Evolutionary conservation across 768 basidiomycete genomes (phyloP), one percentile per base, ranked within the genome.

Genomic region (Mycena amicta): DNA sequence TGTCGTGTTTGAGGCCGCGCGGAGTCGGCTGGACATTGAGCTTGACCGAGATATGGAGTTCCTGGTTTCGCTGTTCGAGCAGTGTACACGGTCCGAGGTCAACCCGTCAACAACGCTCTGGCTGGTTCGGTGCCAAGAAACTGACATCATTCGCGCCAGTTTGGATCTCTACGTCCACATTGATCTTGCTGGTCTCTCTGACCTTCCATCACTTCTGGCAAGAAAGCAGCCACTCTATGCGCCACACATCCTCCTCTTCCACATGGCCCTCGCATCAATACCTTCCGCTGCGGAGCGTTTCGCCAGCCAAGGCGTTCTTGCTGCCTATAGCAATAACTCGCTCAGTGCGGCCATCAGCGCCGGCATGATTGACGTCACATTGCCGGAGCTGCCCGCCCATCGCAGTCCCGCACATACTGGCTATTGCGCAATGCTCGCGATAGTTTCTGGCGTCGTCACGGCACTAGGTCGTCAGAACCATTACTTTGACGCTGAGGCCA

Each of bases 371-470:
- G 85, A 89, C 25, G 83, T 86, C 23, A 71, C 78, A 1, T 71
- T 90, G 12, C 81, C 88, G 1, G 89, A 92, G 66, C 72, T 90
- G 4, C 88, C 90, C 2, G 84, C 83, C 12, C 87, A 91, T 52
- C 84, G 89, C 16, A 91, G 87, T 72, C 88, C 91, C 6, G 87
- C 87, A 0, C 95, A 97, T 69, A 73, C 79, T 22, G 82, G 86
- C 2, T 97, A 95, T 75, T 95, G 92, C 66, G 80, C 84, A 3
- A 93, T 96, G 89, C 76, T 96, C 18, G 79, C 88, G 3, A 84
- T 95, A 49, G 80, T 94, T 28, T 82, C 94, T 3, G 85, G 85
- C 8, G 85, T 95, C 40, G 78, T 92, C 23, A 76, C 77, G 2
- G 76, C 87, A 4, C 70, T 90, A 16, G 83, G 87, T 51, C 76